These are phyloP conservation scores for Suhomyces kunorum DNA, from an alignment of 1,139 yeast species.

Conservation along the genomic window DNA sequence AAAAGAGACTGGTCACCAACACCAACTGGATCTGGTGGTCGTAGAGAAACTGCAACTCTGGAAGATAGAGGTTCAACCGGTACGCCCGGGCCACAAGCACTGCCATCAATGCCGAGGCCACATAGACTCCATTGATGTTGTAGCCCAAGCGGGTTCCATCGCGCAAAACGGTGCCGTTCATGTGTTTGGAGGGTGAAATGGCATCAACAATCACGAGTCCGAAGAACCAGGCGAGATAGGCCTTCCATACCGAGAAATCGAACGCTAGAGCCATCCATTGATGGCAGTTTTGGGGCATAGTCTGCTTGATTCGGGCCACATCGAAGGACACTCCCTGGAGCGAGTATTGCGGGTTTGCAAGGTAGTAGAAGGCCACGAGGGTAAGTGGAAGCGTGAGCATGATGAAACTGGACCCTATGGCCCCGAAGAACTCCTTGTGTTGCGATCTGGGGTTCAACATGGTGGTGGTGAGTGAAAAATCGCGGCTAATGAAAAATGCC, in stretches of 20 bases:
- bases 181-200: slow-evolving; percentile 68
- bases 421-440: slow-evolving; percentile 76
- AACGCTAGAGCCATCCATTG: slow-evolving; percentile 33
- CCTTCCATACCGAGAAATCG: slow-evolving; percentile 55
- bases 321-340: slow-evolving; percentile 50
- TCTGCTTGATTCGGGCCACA: slow-evolving; percentile 30
- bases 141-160: slow-evolving; percentile 73
- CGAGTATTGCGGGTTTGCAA: slow-evolving; percentile 58
- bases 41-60: slow-evolving; percentile 78
- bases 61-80: slow-evolving; percentile 56
- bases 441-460: slow-evolving; percentile 70
- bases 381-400: slow-evolving; percentile 68
- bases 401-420: slow-evolving; percentile 69
- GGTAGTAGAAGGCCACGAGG: slow-evolving; percentile 57
- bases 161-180: slow-evolving; percentile 69
- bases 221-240: slow-evolving; percentile 75
- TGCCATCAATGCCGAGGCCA: slow-evolving; percentile 50
- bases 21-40: slow-evolving; percentile 67
- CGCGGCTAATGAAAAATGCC: slow-evolving; percentile 2
- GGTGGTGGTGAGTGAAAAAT: background rate
- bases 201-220: slow-evolving; percentile 63
- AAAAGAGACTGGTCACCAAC: slow-evolving; percentile 61
- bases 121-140: slow-evolving; percentile 76
- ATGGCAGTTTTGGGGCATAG: slow-evolving; percentile 27
- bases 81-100: slow-evolving; percentile 54